Evolutionary conservation across 2,329 filamentous ascomycete genomes (phyloP), one percentile per base, ranked within the genome.

Genomic region (Colletotrichum siamense): DNA sequence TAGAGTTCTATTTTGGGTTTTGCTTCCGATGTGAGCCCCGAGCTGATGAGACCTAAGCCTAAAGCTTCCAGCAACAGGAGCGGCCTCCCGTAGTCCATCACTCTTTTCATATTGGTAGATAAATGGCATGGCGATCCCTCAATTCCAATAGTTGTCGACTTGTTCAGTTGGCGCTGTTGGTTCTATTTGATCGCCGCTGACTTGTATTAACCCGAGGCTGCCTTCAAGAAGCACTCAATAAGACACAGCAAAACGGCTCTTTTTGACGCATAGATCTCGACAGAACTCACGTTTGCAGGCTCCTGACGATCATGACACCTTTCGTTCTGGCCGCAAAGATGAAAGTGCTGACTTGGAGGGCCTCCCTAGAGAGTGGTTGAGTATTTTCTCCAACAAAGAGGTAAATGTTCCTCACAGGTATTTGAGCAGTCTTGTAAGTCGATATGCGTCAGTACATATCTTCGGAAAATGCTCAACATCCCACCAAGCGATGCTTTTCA

Each of bases 1-100:
- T 55, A 28, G 32, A 32, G 26, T 71, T 24, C 66, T 74, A 74
- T 71, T 65, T 65, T 49, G 57, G 61, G 61, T 28, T 49, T 36
- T 16, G 32, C 30, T 26, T 8, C 22, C 72, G 32, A 34, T 71
- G 57, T 24, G 66, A 64, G 67, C 71, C 67, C 69, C 44, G 57
- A 26, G 13, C 39, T 55, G 71, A 10, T 39, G n/a, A 64, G 62
- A 22, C 32, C 32, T 32, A 4, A 10, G 61, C 8, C 61, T 16
- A 2, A 0, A 10, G 8, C 24, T 59, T 10, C 24, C 5, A 3
- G n/a, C n/a, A 52, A 52, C 6, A 5, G 44, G n/a, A 22, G 0
- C 10, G n/a, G 5, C 10, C 10, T 13, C 6, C 0, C n/a, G 1
- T 0, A 22, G 44, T 12, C n/a, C 44, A 52, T 18, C 44, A 13